Evolutionary conservation across 2,329 filamentous ascomycete species (phyloP).

Genomic region (Neonectria neomacrospora): DNA sequence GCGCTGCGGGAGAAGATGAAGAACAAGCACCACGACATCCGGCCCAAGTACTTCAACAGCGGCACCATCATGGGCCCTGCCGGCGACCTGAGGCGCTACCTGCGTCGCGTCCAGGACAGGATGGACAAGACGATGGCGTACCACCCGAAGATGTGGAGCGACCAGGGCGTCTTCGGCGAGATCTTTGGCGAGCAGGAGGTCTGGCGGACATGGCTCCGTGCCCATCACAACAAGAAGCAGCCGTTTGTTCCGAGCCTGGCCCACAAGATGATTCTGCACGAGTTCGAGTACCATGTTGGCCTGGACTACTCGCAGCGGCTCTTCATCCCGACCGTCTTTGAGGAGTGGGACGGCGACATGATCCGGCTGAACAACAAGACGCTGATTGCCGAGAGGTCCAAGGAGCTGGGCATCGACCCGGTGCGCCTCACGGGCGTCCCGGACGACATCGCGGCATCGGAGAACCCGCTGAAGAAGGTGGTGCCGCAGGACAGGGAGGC

Average conservation of each 20-base stretch:
- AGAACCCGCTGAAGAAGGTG: constrained; percentile 18
- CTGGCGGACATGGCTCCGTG: constrained; percentile 21
- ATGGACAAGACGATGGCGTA: constrained; percentile 30
- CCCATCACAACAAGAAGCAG: not conserved
- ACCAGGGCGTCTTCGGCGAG: constrained; percentile 45
- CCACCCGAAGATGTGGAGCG: constrained; percentile 31
- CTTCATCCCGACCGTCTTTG: constrained; percentile 35
- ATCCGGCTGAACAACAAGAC: constrained; percentile 27
- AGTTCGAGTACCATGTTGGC: constrained; percentile 37
- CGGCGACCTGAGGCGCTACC: constrained; percentile 36
- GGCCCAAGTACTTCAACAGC: constrained; percentile 44
- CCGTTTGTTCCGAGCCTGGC: not conserved
- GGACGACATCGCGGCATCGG: constrained; percentile 21
- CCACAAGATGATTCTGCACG: constrained; percentile 2
- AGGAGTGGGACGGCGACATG: constrained; percentile 36
- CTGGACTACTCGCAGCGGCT: constrained; percentile 35
- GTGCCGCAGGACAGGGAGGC: not conserved
- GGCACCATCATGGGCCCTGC: constrained; percentile 44
- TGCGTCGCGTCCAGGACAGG: constrained; percentile 35
- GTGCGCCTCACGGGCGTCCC: constrained; percentile 23
- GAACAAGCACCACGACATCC: constrained; percentile 11
- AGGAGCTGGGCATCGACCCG: not conserved
- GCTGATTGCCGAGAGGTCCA: constrained; percentile 23
- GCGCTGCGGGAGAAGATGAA: not conserved
- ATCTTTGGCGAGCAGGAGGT: constrained; percentile 44